phyloP scores from a whole-genome alignment of 139 green algal genomes.

The Haematococcus lacustris region DNA sequence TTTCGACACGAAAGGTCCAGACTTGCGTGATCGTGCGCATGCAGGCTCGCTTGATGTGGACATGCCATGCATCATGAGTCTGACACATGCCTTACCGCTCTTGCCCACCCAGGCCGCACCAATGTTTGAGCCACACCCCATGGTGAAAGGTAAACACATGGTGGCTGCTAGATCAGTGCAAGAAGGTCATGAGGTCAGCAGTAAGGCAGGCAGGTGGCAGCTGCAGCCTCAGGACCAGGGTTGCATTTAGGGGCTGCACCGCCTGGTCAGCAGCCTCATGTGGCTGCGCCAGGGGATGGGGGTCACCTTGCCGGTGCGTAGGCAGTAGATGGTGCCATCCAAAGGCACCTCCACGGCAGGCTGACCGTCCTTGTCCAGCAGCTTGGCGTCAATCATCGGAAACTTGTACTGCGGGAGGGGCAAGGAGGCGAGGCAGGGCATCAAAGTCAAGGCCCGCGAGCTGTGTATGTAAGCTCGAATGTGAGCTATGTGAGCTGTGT shows the following conservation, averaged over 20 bases:
- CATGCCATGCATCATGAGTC: too few relatives aligned
- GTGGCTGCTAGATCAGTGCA: neutral
- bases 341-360: constrained; percentile 54
- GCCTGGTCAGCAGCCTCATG: constrained; percentile 6
- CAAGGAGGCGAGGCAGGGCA: too few relatives aligned
- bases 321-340: constrained; percentile 68
- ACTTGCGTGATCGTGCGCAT: too few relatives aligned
- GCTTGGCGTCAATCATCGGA: neutral
- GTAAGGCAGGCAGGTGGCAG: neutral
- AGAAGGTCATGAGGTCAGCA: neutral
- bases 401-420: constrained; percentile 9
- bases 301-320: constrained; percentile 56
- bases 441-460: too few relatives aligned
- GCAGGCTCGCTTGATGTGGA: too few relatives aligned
- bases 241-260: neutral
- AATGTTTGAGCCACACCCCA: too few relatives aligned
- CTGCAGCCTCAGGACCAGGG: neutral
- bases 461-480: too few relatives aligned
- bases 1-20: too few relatives aligned
- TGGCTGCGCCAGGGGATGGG: neutral
- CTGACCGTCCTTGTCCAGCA: neutral
- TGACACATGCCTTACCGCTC: too few relatives aligned
- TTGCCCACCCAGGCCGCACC: too few relatives aligned
- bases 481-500: too few relatives aligned
- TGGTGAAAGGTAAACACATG: too few relatives aligned